A percentile compares a stretch with the other conserved stretches of the same genome.
phyloP scores from a whole-genome alignment of 2,329 filamentous ascomycete species.

The Aspergillus carbonarius region DNA sequence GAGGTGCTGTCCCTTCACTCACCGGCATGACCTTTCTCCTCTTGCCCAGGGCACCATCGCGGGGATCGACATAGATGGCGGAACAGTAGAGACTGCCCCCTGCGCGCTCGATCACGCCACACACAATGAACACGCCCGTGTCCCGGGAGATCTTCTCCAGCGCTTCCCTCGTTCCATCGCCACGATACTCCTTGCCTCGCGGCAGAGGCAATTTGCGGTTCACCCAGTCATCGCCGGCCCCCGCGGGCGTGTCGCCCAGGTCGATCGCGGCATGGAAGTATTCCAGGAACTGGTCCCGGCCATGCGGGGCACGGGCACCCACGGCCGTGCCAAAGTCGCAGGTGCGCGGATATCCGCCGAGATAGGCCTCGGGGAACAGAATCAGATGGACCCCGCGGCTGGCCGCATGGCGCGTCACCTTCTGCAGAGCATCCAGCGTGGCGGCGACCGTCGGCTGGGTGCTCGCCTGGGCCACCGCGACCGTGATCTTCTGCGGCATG shows the following conservation, averaged over 20 bases:
- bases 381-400: constrained; percentile 64
- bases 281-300: constrained; percentile 75
- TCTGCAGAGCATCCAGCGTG: constrained; percentile 67
- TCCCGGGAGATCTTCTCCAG: constrained; percentile 73
- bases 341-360: constrained; percentile 87
- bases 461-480: constrained; percentile 49
- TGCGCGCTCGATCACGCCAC: constrained; percentile 74
- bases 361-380: constrained; percentile 87
- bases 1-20: constrained; percentile 35
- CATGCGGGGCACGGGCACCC: constrained; percentile 65
- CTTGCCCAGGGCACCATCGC: constrained; percentile 73
- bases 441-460: constrained; percentile 44
- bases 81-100: constrained; percentile 83
- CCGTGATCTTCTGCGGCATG: constrained; percentile 44
- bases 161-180: constrained; percentile 76
- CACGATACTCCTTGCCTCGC: constrained; percentile 54
- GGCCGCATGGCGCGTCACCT: constrained; percentile 64
- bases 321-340: constrained; percentile 73
- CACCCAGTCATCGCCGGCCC: constrained; percentile 72
- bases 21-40: constrained; percentile 89
- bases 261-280: constrained; percentile 82
- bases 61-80: constrained; percentile 78
- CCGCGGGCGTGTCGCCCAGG: constrained; percentile 72
- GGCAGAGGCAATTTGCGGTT: constrained; percentile 57
- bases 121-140: constrained; percentile 78